Evolutionary conservation across 106 monocot species (phyloP).

Genomic region (Apostasia shenzhenica): DNA sequence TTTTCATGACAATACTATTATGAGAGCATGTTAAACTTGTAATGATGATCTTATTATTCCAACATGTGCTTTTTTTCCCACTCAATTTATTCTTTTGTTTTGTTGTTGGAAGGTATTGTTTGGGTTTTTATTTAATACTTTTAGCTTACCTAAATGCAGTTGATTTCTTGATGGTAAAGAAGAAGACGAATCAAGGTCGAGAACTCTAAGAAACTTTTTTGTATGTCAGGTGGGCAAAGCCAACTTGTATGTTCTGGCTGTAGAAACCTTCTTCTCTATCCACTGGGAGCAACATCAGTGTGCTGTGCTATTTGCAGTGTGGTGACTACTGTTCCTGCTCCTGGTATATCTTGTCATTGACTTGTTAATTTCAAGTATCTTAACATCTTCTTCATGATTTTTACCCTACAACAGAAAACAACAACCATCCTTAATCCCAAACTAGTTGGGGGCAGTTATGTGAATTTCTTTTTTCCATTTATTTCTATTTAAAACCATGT

Average conservation of each 20-base stretch:
- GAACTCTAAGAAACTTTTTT: too few species aligned
- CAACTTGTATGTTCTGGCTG: constrained; percentile 92
- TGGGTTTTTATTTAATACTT: not conserved
- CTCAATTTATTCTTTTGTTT: not conserved
- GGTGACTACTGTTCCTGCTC: constrained; percentile 71
- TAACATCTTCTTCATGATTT: too few species aligned
- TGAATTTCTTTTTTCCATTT: too few species aligned
- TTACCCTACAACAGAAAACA: too few species aligned
- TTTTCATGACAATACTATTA: too few species aligned
- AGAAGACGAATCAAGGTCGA: too few species aligned
- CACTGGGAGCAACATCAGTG: constrained; percentile 69
- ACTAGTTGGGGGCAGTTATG: too few species aligned
- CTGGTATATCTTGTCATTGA: constrained; percentile 32
- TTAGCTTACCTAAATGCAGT: not conserved
- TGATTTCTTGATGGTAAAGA: not conserved
- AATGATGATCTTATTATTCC: too few species aligned
- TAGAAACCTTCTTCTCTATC: constrained; percentile 77
- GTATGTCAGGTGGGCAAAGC: constrained; percentile 52
- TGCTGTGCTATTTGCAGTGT: constrained; percentile 87
- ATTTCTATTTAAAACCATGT: too few species aligned
- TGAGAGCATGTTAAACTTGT: too few species aligned
- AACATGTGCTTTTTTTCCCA: not conserved
- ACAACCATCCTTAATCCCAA: too few species aligned
- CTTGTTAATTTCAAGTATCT: too few species aligned
- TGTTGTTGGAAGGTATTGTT: not conserved